phyloP scores from a whole-genome alignment of 495 filamentous ascomycete genomes.

The Penicillium soppii region DNA sequence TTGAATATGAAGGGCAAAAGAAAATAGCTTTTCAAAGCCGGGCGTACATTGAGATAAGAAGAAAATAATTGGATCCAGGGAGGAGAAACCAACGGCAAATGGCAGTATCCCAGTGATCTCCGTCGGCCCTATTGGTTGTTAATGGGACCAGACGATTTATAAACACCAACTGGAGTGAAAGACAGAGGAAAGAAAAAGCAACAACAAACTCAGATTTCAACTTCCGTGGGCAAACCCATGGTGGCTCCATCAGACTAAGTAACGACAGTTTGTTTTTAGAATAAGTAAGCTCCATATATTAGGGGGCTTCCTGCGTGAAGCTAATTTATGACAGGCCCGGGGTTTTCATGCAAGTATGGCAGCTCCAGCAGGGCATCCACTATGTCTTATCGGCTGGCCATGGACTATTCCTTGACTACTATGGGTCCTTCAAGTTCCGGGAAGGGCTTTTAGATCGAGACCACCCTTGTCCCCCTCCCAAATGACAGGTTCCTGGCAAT shows the following conservation, averaged over 20 bases:
- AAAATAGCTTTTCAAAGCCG: not conserved
- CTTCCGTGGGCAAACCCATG: not conserved
- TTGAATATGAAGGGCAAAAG: slow-evolving; percentile 3
- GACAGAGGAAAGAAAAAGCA: not conserved
- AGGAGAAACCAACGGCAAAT: slow-evolving; percentile 1
- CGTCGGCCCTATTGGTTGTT: slow-evolving; percentile 14
- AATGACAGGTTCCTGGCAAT: slow-evolving; percentile 4
- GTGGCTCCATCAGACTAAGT: not conserved
- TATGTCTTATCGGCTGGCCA: slow-evolving; percentile 1
- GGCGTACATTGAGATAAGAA: slow-evolving; percentile 25
- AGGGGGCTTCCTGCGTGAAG: not conserved
- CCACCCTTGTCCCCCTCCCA: not conserved
- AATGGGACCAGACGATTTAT: slow-evolving; percentile 29
- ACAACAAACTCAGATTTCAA: not conserved
- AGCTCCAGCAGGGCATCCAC: not conserved
- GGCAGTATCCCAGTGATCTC: slow-evolving; percentile 5
- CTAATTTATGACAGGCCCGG: slow-evolving; percentile 5
- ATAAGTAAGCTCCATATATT: not conserved
- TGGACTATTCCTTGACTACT: slow-evolving; percentile 1
- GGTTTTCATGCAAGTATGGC: not conserved
- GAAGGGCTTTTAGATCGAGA: slow-evolving; percentile 1
- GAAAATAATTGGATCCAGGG: slow-evolving; percentile 10
- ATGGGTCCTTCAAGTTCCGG: not conserved
- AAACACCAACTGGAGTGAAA: slow-evolving; percentile 11
- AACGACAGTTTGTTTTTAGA: too few species aligned